Evolutionary conservation across 2,329 filamentous ascomycete species (phyloP).

Genomic region (Penicillium sp.): DNA sequence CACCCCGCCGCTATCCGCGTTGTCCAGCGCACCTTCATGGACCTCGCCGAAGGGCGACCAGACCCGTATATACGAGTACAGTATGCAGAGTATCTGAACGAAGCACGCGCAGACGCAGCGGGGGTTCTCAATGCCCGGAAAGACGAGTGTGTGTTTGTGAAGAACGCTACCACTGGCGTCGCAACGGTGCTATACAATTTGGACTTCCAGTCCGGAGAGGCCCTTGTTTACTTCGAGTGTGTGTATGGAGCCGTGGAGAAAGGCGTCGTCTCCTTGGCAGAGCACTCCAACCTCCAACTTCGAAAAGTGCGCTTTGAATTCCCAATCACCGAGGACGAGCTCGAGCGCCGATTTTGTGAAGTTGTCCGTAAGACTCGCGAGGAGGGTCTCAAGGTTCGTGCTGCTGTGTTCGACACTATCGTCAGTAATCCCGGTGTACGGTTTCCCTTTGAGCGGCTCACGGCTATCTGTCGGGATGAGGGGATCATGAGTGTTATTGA

Average conservation of each 20-base stretch:
- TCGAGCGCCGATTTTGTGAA: slow-evolving; percentile 58
- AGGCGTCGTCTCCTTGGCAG: slow-evolving; percentile 66
- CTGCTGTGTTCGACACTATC: slow-evolving; percentile 76
- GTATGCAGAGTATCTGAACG: slow-evolving; percentile 59
- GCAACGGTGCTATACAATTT: slow-evolving; percentile 79
- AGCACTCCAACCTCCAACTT: slow-evolving; percentile 53
- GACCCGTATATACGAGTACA: slow-evolving; percentile 73
- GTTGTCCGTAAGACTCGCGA: slow-evolving; percentile 53
- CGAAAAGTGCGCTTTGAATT: slow-evolving; percentile 60
- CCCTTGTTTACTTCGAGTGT: slow-evolving; percentile 70
- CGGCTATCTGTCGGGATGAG: slow-evolving; percentile 59
- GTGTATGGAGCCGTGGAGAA: slow-evolving; percentile 76
- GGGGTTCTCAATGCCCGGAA: slow-evolving; percentile 60
- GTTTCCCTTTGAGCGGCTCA: slow-evolving; percentile 70
- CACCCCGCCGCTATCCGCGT: slow-evolving; percentile 61
- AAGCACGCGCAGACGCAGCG: slow-evolving; percentile 61
- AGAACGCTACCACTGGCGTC: slow-evolving; percentile 67
- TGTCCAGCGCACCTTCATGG: slow-evolving; percentile 61
- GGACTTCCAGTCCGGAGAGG: slow-evolving; percentile 63
- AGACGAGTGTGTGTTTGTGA: slow-evolving; percentile 68
- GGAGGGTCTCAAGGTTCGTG: slow-evolving; percentile 58
- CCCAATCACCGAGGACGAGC: slow-evolving; percentile 64
- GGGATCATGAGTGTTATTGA: slow-evolving; percentile 72
- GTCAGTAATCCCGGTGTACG: slow-evolving; percentile 72
- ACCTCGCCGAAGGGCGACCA: slow-evolving; percentile 61